phyloP scores from a whole-genome alignment of 768 basidiomycete species.

The Serpula lacrymans region DNA sequence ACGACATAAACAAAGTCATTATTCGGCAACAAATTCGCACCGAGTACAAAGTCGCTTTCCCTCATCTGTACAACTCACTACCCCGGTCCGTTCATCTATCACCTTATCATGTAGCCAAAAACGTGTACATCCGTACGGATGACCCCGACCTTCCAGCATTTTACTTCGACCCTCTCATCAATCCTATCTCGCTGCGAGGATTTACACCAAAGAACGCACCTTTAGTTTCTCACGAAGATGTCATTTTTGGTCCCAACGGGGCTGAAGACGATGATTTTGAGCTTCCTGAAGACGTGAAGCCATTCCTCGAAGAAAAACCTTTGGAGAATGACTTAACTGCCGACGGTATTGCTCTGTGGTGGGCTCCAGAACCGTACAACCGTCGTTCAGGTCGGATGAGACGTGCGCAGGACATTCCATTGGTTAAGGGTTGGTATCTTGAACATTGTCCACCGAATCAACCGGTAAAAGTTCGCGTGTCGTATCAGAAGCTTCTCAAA shows the following conservation, averaged over 20 bases:
- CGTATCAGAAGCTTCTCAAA: conserved; percentile 97
- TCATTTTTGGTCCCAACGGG: conserved; percentile 85
- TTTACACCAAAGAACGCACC: conserved; percentile 80
- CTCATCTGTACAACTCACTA: conserved; percentile 96
- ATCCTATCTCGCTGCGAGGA: conserved; percentile 92
- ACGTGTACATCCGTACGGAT: conserved; percentile 98
- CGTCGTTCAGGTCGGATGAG: conserved; percentile 90
- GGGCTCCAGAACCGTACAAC: conserved; percentile 96
- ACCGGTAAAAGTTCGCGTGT: conserved; percentile 97
- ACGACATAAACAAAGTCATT: conserved; percentile 99
- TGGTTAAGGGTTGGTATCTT: conserved; percentile 98
- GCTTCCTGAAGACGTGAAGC: conserved; percentile 70
- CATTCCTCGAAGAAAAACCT: conserved; percentile 77
- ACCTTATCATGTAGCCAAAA: conserved; percentile 91
- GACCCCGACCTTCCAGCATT: conserved; percentile 99
- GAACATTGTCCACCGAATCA: conserved; percentile 97
- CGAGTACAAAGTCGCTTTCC: conserved; percentile 99
- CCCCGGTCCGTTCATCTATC: conserved; percentile 93
- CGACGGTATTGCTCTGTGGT: conserved; percentile 97
- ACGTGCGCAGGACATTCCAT: conserved; percentile 90
- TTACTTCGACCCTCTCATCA: conserved; percentile 98
- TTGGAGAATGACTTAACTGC: conserved; percentile 90
- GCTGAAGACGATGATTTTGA: conserved; percentile 86
- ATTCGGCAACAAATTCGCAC: conserved; percentile 98
- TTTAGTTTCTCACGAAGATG: conserved; percentile 84